Evolutionary conservation across 345 rosid genomes (phyloP).

Genomic region (Melaleuca quinquenervia): DNA sequence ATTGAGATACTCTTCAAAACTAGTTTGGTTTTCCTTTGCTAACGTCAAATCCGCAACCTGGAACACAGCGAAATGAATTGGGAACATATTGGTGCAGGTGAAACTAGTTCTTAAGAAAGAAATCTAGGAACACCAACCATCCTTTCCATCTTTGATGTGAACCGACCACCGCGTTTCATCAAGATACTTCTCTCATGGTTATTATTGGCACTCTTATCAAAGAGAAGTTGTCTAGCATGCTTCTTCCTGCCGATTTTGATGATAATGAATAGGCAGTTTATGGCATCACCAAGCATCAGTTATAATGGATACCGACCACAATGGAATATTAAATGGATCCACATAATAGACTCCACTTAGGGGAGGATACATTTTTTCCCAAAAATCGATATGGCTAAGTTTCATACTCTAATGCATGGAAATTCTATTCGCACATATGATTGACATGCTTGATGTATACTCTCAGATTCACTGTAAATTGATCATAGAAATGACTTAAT

Average conservation of each 20-base stretch:
- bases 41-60: slow-evolving; percentile 74
- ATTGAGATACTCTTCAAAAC: slow-evolving; percentile 55
- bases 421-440: background rate
- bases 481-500: background rate
- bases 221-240: slow-evolving; percentile 45
- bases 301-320: background rate
- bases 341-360: background rate
- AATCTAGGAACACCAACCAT: slow-evolving; percentile 28
- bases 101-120: background rate
- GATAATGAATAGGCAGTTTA: background rate
- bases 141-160: slow-evolving; percentile 75
- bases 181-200: slow-evolving; percentile 63
- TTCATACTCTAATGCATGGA: background rate
- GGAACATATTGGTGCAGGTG: background rate
- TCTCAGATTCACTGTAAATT: background rate
- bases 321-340: background rate
- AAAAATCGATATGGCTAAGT: background rate
- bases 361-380: background rate
- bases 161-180: slow-evolving; percentile 64
- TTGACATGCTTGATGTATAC: background rate
- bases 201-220: slow-evolving; percentile 49
- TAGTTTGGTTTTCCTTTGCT: slow-evolving; percentile 68
- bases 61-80: background rate
- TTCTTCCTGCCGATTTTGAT: slow-evolving; percentile 36
- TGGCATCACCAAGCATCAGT: background rate